Base-by-base conservation (phyloP, 2,329 filamentous ascomycete genomes). In the Spiromastix sp. region DNA sequence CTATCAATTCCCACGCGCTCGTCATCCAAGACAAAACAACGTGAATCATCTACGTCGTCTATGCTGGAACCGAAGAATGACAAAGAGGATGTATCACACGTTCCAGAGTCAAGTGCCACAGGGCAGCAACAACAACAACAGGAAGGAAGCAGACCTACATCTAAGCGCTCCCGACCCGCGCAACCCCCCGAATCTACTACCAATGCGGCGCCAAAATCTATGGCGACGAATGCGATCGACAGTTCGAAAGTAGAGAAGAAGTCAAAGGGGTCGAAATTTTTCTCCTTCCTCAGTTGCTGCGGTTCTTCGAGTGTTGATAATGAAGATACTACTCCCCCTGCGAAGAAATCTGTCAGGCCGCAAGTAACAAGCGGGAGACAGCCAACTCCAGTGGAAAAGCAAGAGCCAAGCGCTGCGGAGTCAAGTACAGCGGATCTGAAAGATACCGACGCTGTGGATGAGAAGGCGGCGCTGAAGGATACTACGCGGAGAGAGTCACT, bases 121-220 rank as follows among this genome's bases (percentile, higher is more conserved):
- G 30, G 9, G 6, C 27, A 22, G 19, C 15, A 38, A 70, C 42
- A 67, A 71, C 45, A 70, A 72, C 49, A 34, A 35, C 68, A 75
- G 50, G 81, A 81, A 61, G 74, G 75, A 48, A 84, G 78, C 60
- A 70, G 74, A 42, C 75, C 74, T 47, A 83, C 77, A 61, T 77
- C 59, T 42, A 54, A 54, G 42, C 50, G 55, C 38, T 59, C 59
- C 37, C 61, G 56, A 44, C 55, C 54, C 38, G 43, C 54, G 38
- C 56, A 56, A 4, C 15, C 34, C 24, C 53, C 56, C 37, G 50
- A 56, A 33, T 46, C 42, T 22, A 46, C 49, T 30, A 46, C 52
- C 27, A 55, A 48, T 37, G 48, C 43, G 36, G 52, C 55, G 34
- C 44, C 56, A 13, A 59, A 57, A 32, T 40, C 44, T 32, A 44